Conservation (phyloP, 1,284 basidiomycete genomes). For the Vanrija sp. region DNA sequence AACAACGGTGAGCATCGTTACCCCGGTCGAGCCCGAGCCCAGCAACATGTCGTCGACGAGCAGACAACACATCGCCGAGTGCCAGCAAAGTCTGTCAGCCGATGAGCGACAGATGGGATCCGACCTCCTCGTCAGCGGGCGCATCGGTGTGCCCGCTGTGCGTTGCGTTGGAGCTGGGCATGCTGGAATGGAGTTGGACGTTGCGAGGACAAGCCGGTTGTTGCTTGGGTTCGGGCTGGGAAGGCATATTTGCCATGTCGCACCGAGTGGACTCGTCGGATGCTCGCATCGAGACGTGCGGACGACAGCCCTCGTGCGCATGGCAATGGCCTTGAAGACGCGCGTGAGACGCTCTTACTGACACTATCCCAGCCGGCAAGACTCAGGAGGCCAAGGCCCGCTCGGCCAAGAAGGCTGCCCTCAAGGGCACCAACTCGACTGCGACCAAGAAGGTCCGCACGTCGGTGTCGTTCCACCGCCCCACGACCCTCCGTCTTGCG, state of each 20-base stretch:
- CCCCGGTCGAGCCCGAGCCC: neutral
- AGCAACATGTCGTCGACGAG: neutral
- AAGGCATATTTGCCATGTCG: no score
- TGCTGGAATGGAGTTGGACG: no score
- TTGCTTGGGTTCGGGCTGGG: no score
- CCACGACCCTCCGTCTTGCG: constrained; percentile 83
- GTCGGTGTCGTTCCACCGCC: constrained; percentile 91
- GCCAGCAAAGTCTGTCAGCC: no score
- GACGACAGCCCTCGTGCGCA: neutral
- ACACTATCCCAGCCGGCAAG: constrained; percentile 31
- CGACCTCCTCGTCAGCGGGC: no score
- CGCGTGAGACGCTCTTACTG: neutral
- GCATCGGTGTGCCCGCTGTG: no score
- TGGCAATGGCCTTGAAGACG: neutral
- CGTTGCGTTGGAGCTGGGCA: no score
- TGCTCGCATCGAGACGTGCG: neutral
- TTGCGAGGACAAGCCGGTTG: no score
- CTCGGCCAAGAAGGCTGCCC: constrained; percentile 92
- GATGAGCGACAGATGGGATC: no score
- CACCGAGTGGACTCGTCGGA: neutral
- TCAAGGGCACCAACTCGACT: constrained; percentile 78
- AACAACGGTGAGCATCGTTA: constrained; percentile 8
- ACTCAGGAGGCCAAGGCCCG: constrained; percentile 73
- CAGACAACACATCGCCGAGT: no score
- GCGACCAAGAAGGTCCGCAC: constrained; percentile 77